A percentile compares a stretch with the other conserved stretches of the same genome.
These are phyloP conservation scores for Trametes maxima DNA, from an alignment of 768 basidiomycete species.

Conservation along the genomic window DNA sequence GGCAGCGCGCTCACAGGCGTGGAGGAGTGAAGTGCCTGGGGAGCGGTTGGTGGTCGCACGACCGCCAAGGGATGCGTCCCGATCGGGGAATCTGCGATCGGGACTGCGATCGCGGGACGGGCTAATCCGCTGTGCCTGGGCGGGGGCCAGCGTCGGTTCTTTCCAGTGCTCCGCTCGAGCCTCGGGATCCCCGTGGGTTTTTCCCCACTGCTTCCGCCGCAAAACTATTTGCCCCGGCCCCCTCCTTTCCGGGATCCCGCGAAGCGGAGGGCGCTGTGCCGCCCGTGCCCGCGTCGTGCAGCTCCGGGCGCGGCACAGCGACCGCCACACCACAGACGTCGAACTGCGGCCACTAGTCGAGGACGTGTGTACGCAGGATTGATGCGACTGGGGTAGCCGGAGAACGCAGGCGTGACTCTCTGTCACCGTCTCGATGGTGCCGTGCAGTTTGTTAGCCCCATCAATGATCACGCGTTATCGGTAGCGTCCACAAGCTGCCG, in stretches of 20 bases:
- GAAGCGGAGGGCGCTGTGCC: no score
- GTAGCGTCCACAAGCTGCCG: conserved; percentile 17
- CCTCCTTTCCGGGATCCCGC: no score
- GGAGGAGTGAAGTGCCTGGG: conserved; percentile 1
- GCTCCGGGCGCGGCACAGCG: no score
- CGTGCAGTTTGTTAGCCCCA: background rate
- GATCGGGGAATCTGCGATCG: conserved; percentile 4
- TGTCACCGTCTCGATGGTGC: background rate
- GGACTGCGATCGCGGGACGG: conserved; percentile 1
- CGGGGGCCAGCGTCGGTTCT: background rate
- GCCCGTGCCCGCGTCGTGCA: no score
- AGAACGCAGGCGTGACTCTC: background rate
- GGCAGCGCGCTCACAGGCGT: background rate
- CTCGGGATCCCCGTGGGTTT: no score
- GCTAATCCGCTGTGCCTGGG: background rate
- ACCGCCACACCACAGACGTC: no score
- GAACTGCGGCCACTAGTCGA: no score
- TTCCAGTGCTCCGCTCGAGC: background rate
- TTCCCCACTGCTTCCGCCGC: no score
- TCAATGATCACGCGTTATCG: conserved; percentile 9
- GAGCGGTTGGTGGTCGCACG: background rate
- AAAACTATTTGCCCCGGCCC: no score
- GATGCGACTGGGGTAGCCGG: background rate
- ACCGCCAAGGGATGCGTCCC: background rate
- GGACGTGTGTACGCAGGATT: no score